Evolutionary conservation across 1,139 yeast genomes (phyloP), one percentile per base, ranked within the genome.

Genomic region (Kodamaea sp.): DNA sequence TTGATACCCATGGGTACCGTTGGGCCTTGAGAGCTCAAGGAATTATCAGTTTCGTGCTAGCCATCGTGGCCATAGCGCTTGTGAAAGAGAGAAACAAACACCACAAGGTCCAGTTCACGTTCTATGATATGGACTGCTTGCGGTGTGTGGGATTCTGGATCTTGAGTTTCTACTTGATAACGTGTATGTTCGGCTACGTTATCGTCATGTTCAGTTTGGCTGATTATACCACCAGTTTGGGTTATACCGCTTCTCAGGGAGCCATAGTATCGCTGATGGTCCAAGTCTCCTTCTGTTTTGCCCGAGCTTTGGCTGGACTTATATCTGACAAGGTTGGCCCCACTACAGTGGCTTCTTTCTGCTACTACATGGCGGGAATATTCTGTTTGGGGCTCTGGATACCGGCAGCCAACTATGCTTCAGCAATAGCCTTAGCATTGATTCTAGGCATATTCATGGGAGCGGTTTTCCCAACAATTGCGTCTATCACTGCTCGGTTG

Each of bases 11-110:
- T 7, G 81, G 83, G 0, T 66, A 76, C 47, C 83, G 63, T 36
- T 81, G 88, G 89, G 82, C 89, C 0, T 62, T 82, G 39, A 61
- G 90, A 20, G 60, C 61, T 4, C 70, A 65, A 44, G 56, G 62
- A 29, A 66, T 66, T 15, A 61, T 66, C 28, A 54, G 61, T 14
- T 60, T 62, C 40, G 60, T 56, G 4, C 45, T 63, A 25, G 48
- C 56, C 11, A 53, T 61, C 57, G 53, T 73, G 22, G 61, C 69
- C 7, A 49, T 59, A 6, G 22, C 47, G 4, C 39, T 63, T 6
- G 42, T 63, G 16, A 51, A 52, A 34, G 48, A 57, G 5, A 51
- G 61, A 30, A 42, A 55, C 10, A 44, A 46, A 19, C 48, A 46
- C 9, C 51, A 49, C 29, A 54, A 55, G 13, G 65, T 71, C 8